These are phyloP conservation scores for Mollisia scopiformis DNA, from an alignment of 2,329 filamentous ascomycete genomes.

Conservation along the genomic window DNA sequence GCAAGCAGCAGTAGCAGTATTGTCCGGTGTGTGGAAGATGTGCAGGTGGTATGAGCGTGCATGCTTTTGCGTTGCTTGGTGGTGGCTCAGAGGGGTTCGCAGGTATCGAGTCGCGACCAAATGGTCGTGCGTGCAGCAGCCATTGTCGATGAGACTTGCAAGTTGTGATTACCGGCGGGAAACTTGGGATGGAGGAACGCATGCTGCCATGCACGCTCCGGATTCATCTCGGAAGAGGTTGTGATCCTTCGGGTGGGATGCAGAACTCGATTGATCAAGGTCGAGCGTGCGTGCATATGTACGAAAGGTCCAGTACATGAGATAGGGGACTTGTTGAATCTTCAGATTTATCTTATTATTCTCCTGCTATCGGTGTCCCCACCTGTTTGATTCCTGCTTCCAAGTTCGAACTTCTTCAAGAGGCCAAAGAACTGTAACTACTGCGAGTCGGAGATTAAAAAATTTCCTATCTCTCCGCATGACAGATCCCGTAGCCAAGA, in stretches of 20 bases:
- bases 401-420: neutral
- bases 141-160: neutral
- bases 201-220: neutral
- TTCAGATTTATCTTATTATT: neutral
- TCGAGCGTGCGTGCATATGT: conserved; percentile 10
- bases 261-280: neutral
- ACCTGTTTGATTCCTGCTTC: conserved; percentile 6
- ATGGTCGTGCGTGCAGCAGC: neutral
- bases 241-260: neutral
- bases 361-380: neutral
- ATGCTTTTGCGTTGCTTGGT: neutral
- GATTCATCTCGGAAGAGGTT: neutral
- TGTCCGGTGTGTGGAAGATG: neutral
- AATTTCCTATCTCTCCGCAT: conserved; percentile 3
- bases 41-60: conserved; percentile 4
- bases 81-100: conserved; percentile 7
- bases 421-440: neutral
- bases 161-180: neutral
- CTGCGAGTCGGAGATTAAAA: conserved; percentile 13
- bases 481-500: neutral
- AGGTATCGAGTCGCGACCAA: neutral
- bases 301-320: neutral
- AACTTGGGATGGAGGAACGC: neutral
- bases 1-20: too few species aligned
- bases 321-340: neutral